Percentiles rank a stretch among this genome's conserved stretches.
Evolutionary conservation across 495 filamentous ascomycete genomes (phyloP).

Genomic region (Penicillium mononematosum): DNA sequence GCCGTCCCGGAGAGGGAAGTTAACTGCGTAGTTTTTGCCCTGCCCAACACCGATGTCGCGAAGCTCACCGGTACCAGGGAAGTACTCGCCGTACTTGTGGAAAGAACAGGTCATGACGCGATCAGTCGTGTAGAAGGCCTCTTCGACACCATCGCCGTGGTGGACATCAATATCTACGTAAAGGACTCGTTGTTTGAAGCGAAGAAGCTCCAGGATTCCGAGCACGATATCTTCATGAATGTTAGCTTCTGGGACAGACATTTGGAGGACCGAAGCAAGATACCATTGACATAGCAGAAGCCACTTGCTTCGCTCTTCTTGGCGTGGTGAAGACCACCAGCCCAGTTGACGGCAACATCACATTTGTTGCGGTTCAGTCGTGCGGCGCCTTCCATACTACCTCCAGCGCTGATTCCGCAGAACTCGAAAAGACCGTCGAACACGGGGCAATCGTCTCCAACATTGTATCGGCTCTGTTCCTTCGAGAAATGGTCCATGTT

Average conservation of each 20-base stretch:
- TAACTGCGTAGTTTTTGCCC: conserved; percentile 93
- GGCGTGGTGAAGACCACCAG: conserved; percentile 93
- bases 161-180: conserved; percentile 99
- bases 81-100: conserved; percentile 99
- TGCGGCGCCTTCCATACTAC: conserved; percentile 95
- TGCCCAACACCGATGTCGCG: conserved; percentile 90
- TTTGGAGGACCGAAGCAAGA: background rate
- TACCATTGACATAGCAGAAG: conserved; percentile 98
- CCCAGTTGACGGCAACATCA: conserved; percentile 98
- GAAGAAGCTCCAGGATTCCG: conserved; percentile 91
- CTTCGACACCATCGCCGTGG: conserved; percentile 96
- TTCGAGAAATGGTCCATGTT: conserved; percentile 95
- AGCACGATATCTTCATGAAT: conserved; percentile 79
- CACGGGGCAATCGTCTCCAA: conserved; percentile 96
- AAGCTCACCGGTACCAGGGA: conserved; percentile 94
- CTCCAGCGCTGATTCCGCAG: conserved; percentile 95
- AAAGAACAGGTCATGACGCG: conserved; percentile 98
- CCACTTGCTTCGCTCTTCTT: conserved; percentile 96
- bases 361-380: conserved; percentile 90
- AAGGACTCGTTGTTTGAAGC: conserved; percentile 88
- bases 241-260: conserved; percentile 3
- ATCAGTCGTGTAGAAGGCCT: conserved; percentile 96
- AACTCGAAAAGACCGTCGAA: conserved; percentile 98
- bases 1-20: conserved; percentile 94
- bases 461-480: conserved; percentile 96